Conservation (phyloP, 2,329 filamentous ascomycete genomes). For the Colletotrichum abscissum region DNA sequence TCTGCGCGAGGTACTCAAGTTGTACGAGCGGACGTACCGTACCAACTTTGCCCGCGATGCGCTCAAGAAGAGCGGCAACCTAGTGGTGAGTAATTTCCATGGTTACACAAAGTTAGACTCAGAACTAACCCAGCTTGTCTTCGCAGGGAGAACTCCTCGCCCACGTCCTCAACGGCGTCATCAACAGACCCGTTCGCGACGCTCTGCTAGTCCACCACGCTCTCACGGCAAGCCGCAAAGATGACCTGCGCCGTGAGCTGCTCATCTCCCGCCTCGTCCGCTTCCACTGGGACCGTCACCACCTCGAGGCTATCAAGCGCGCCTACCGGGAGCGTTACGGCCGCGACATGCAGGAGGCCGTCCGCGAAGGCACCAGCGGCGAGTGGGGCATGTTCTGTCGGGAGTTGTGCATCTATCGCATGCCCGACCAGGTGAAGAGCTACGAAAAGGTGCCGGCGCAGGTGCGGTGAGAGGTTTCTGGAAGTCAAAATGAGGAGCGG, state of each 20-base stretch:
- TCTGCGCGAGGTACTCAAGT: conserved; percentile 79
- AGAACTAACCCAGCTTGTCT: conserved; percentile 18
- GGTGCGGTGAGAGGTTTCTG: neutral
- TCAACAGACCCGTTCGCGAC: conserved; percentile 94
- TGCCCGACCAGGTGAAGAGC: conserved; percentile 68
- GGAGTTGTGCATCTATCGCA: conserved; percentile 72
- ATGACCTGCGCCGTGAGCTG: conserved; percentile 82
- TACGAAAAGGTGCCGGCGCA: conserved; percentile 55
- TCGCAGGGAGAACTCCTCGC: conserved; percentile 89
- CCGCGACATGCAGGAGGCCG: conserved; percentile 78
- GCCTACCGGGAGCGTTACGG: conserved; percentile 85
- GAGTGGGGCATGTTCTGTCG: conserved; percentile 84
- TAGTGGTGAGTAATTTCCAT: conserved; percentile 77
- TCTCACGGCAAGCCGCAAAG: conserved; percentile 77
- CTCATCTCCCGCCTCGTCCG: conserved; percentile 89
- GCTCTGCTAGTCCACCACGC: conserved; percentile 92
- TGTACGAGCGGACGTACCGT: conserved; percentile 79
- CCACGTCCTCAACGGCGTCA: conserved; percentile 95
- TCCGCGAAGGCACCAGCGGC: conserved; percentile 80
- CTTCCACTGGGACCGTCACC: conserved; percentile 90
- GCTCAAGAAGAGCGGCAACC: conserved; percentile 87
- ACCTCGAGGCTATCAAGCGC: conserved; percentile 82
- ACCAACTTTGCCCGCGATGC: conserved; percentile 91
- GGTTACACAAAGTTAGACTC: neutral
- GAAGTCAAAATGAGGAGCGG: neutral